These are phyloP conservation scores for Phytophthora citrophthora DNA, from an alignment of 352 stramenopile genomes.

Conservation along the genomic window DNA sequence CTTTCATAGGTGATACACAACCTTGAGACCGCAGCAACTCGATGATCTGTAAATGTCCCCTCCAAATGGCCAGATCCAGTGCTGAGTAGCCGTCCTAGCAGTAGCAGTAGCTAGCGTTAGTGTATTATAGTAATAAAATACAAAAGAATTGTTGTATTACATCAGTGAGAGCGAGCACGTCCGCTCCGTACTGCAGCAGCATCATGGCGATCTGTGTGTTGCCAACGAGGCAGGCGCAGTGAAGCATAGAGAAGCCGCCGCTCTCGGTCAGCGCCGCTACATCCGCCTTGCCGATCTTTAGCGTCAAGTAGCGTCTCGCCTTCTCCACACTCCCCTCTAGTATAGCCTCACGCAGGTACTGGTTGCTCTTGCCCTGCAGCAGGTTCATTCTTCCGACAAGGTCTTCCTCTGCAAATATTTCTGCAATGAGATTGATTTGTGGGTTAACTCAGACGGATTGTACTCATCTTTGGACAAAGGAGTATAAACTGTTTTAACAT, in stretches of 20 bases:
- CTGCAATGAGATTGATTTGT: constrained; percentile 1
- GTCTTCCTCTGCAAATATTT: not conserved
- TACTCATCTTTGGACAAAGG: too few species aligned
- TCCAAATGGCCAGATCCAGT: constrained; percentile 84
- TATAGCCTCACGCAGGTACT: constrained; percentile 85
- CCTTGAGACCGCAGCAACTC: constrained; percentile 82
- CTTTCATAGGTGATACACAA: constrained; percentile 86
- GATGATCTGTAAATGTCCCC: constrained; percentile 83
- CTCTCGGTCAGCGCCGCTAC: constrained; percentile 80
- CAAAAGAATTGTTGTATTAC: constrained; percentile 29
- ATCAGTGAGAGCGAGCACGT: constrained; percentile 79
- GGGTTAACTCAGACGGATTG: too few species aligned
- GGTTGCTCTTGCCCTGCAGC: constrained; percentile 87
- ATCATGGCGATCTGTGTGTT: constrained; percentile 91
- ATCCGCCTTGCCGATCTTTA: constrained; percentile 87
- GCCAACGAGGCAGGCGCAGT: constrained; percentile 74
- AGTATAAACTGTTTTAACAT: too few species aligned
- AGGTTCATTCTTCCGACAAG: constrained; percentile 62
- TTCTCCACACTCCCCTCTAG: constrained; percentile 86
- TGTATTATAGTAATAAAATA: not conserved
- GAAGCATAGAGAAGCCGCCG: constrained; percentile 83
- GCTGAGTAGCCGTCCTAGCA: constrained; percentile 80
- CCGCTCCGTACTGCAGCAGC: constrained; percentile 79
- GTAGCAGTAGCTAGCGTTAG: constrained; percentile 4
- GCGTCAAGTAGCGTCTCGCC: constrained; percentile 77